phyloP scores from a whole-genome alignment of 345 rosid genomes.

The Eucalyptus fibrosa region DNA sequence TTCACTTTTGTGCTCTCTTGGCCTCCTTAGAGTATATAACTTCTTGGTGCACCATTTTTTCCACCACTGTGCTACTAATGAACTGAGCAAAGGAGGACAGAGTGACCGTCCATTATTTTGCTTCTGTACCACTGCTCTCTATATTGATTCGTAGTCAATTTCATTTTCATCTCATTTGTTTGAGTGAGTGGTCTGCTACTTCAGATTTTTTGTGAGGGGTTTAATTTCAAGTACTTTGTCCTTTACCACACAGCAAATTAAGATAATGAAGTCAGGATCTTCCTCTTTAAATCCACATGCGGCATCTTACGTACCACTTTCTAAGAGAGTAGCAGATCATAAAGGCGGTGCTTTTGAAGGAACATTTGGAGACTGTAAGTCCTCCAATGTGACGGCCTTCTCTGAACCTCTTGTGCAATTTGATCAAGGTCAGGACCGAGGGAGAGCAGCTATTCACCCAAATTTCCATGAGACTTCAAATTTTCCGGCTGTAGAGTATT shows the following conservation, averaged over 20 bases:
- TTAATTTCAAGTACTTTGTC: not conserved
- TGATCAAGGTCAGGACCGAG: slow-evolving; percentile 10
- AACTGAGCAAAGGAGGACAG: not conserved
- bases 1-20: not conserved
- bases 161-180: not conserved
- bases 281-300: slow-evolving; percentile 78
- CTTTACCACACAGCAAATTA: not conserved
- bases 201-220: not conserved
- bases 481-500: not conserved
- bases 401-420: slow-evolving; percentile 7
- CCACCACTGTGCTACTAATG: not conserved
- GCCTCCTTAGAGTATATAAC: not conserved
- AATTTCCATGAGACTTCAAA: slow-evolving; percentile 8
- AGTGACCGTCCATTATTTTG: not conserved
- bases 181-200: not conserved
- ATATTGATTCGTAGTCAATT: not conserved
- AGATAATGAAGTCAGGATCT: slow-evolving; percentile 47
- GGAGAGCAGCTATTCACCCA: slow-evolving; percentile 6
- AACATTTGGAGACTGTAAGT: not conserved
- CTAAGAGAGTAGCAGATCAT: slow-evolving; percentile 34
- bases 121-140: not conserved
- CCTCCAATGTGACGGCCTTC: slow-evolving; percentile 11
- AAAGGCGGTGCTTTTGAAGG: not conserved
- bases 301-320: slow-evolving; percentile 58
- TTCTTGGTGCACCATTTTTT: not conserved